Evolutionary conservation across 2,329 filamentous ascomycete genomes (phyloP), one percentile per base, ranked within the genome.

Genomic region (Fusarium algeriense): DNA sequence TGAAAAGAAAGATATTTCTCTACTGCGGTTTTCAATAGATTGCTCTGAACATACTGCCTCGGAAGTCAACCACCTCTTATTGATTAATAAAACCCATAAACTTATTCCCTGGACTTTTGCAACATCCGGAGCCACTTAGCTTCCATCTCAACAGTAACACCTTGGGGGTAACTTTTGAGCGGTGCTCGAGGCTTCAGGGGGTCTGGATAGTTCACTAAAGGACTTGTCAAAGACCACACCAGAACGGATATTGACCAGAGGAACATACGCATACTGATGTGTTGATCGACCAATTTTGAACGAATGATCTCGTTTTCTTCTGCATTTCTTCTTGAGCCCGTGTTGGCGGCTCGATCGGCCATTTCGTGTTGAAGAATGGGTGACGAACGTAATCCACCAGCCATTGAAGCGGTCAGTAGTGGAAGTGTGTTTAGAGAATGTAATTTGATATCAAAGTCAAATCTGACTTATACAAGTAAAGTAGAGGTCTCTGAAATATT

Each of bases 241-340:
- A 28, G n/a, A 44, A 32, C 17, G 32, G 12, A n/a, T 12, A 17
- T 38, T 41, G 46, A 23, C 4, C 13, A 20, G 28, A 26, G 26
- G 46, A 7, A 70, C 83, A 71, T 76, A 87, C 86, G 78, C 9
- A 83, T 81, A 58, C 82, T 84, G 73, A 88, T 87, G 13, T 81
- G 80, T 45, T 81, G 80, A 67, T 88, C 85, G 2, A 78, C 62
- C 1, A 88, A 80, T 23, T 76, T 82, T 4, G 78, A 61, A 45
- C 80, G 83, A 13, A 78, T 73, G 7, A 67, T 57, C 7, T 86
- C 83, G 41, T 76, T 78, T 46, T 88, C 86, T 11, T 87, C 85
- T 48, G 76, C 82, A 57, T 78, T 78, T 75, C 83, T 81, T 70
- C 80, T 81, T 17, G 78, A 77, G 55, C 78, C 76, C 71, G 67